Base-by-base conservation (phyloP, 2,329 filamentous ascomycete species). In the Blastomyces percursus region DNA sequence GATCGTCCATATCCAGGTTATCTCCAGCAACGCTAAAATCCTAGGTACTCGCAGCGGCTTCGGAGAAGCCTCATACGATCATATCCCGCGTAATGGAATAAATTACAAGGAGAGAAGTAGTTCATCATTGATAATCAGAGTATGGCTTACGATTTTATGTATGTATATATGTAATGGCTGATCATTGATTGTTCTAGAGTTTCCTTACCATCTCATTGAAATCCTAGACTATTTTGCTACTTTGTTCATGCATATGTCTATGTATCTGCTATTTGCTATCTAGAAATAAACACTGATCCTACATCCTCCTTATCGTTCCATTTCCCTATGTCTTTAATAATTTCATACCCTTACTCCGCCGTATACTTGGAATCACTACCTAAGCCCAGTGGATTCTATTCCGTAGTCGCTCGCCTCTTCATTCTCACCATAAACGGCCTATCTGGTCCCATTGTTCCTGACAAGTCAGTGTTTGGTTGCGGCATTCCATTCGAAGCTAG, bases 391-490 rank as follows among this genome's bases (percentile, higher is more conserved):
- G 30, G n/a, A 2, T 5, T 38, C 16, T 55, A 55, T 11, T 57
- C 19, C n/a, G 6, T 35, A 42, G 32, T 5, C 19, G n/a, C 1
- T 57, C n/a, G 40, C 60, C 62, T 59, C 58, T 40, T 65, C 58
- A 65, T 65, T 57, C 60, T 62, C 16, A 64, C 60, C 44, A 62
- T 61, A 56, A 65, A 64, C 46, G 60, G 60, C 50, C 64, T 62
- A 55, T 65, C 64, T n/a, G 64, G 64, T 1, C n/a, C 35, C 16
- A 65, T 32, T 21, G 62, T 62, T n/a, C 62, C 62, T 14, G 64
- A 42, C 21, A 54, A 46, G 19, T n/a, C 21, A 27, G 59, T 24
- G 19, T 64, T 40, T 8, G 56, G 55, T 42, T 50, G 40, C 7
- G 64, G 64, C 40, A 62, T 62, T 50, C 64, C 64, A 56, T 62